Conservation (phyloP, 805 yeast species). For the Suhomyces prunicola region DNA sequence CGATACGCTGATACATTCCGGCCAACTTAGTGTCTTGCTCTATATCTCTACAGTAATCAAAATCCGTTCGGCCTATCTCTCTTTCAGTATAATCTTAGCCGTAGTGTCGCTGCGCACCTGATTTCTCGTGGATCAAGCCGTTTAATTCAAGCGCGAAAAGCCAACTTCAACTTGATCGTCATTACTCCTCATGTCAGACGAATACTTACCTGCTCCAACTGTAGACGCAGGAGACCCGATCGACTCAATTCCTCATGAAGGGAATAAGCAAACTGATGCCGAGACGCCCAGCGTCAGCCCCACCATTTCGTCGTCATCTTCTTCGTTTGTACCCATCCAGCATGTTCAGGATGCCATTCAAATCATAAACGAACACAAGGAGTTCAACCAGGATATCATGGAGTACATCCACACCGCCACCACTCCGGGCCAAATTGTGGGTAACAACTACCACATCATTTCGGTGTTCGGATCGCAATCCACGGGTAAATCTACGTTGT, state of each 20-base stretch:
- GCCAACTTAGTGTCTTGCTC: background rate
- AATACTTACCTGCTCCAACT: constrained; percentile 8
- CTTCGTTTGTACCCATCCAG: constrained; percentile 40
- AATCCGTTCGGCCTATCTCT: background rate
- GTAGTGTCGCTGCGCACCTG: background rate
- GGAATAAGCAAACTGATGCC: background rate
- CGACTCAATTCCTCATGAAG: background rate
- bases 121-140: background rate
- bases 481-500: constrained; percentile 91
- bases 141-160: background rate
- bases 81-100: background rate
- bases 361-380: constrained; percentile 59
- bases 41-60: background rate
- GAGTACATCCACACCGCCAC: constrained; percentile 34
- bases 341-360: constrained; percentile 47
- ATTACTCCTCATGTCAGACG: constrained; percentile 5
- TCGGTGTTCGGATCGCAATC: constrained; percentile 97
- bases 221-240: constrained; percentile 5
- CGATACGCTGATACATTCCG: background rate
- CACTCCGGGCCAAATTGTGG: constrained; percentile 38
- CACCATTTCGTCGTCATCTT: constrained; percentile 29
- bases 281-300: constrained; percentile 11
- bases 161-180: background rate
- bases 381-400: constrained; percentile 41
- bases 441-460: constrained; percentile 79